Conservation (phyloP, 2,329 filamentous ascomycete genomes). For the Rachicladosporium sp. region DNA sequence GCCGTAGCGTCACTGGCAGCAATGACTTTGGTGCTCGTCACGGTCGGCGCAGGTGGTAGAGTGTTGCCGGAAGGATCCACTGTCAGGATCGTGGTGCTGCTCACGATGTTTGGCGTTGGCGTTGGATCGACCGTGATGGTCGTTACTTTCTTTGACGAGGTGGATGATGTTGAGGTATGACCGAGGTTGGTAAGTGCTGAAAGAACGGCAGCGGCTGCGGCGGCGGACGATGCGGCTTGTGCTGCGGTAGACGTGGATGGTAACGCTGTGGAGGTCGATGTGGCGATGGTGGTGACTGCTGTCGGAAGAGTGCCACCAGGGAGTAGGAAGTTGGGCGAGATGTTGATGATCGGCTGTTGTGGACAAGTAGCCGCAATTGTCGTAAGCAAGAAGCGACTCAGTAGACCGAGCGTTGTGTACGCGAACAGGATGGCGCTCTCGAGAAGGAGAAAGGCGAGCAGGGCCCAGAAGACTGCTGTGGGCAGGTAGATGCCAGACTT, state of each 20-base stretch:
- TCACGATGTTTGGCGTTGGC: constrained; percentile 2
- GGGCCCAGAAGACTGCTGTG: constrained; percentile 20
- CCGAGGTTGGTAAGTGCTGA: not conserved
- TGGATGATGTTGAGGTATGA: not conserved
- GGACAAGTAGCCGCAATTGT: constrained; percentile 8
- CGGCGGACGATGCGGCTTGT: not conserved
- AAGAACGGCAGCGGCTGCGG: not conserved
- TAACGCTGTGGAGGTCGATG: not conserved
- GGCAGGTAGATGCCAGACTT: constrained; percentile 22
- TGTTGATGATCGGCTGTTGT: constrained; percentile 16
- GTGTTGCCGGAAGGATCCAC: constrained; percentile 6
- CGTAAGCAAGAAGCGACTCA: constrained; percentile 16
- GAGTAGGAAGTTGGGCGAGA: constrained; percentile 20
- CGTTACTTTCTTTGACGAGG: constrained; percentile 12
- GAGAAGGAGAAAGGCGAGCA: constrained; percentile 21
- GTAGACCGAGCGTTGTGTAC: constrained; percentile 26
- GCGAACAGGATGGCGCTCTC: constrained; percentile 25
- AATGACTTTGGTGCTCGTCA: constrained; percentile 6
- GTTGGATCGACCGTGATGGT: constrained; percentile 9
- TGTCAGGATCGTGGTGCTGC: constrained; percentile 3
- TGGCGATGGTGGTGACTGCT: not conserved
- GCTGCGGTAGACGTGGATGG: not conserved
- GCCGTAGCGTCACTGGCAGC: constrained; percentile 4
- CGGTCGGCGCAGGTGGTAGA: constrained; percentile 4
- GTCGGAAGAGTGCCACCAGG: not conserved